These are phyloP conservation scores for Phytophthora crassamura DNA, from an alignment of 352 stramenopile species.

Conservation along the genomic window DNA sequence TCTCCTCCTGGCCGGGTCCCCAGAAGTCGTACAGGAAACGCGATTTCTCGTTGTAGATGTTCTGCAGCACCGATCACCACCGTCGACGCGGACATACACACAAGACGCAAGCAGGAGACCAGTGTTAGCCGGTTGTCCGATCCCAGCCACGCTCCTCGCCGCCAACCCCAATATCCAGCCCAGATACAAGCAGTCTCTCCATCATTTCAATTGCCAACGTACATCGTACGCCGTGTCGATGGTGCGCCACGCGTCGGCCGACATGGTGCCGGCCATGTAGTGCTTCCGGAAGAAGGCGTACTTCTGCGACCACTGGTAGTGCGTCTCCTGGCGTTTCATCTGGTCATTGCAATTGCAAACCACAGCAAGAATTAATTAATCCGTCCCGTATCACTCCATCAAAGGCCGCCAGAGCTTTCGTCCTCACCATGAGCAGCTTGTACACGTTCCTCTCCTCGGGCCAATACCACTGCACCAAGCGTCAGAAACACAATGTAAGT, in stretches of 20 bases:
- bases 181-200: too few relatives aligned
- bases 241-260: constrained; percentile 49
- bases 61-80: constrained; percentile 27
- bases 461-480: constrained; percentile 31
- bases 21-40: constrained; percentile 72
- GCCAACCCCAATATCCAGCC: neutral
- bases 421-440: constrained; percentile 10
- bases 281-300: constrained; percentile 64
- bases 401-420: neutral
- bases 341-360: constrained; percentile 17
- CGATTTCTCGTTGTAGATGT: constrained; percentile 66
- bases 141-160: neutral
- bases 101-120: constrained; percentile 2
- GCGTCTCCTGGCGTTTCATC: constrained; percentile 60
- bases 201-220: constrained; percentile 12
- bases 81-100: constrained; percentile 6
- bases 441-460: constrained; percentile 46
- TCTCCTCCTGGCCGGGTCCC: constrained; percentile 51
- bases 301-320: constrained; percentile 68
- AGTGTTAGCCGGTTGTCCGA: constrained; percentile 8
- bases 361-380: neutral
- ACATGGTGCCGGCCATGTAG: constrained; percentile 58
- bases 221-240: constrained; percentile 77
- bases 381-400: neutral
- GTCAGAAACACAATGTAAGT: constrained; percentile 7